Percentiles rank a stretch among this genome's conserved stretches.
Evolutionary conservation across 2,329 filamentous ascomycete species (phyloP).

Genomic region (Beauveria rudraprayagi): DNA sequence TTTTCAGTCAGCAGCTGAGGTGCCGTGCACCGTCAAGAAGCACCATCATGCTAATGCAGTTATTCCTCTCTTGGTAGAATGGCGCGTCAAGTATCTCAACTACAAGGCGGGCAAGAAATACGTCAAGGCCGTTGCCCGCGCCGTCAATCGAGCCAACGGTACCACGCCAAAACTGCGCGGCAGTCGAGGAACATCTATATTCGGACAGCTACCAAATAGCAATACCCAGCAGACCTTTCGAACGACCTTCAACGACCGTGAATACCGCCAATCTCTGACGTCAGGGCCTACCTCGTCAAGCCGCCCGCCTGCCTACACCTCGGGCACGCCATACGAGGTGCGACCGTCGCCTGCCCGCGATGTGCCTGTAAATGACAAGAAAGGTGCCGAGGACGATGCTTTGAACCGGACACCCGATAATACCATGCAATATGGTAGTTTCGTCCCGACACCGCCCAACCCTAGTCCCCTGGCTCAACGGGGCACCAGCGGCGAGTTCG

Average conservation of each 20-base stretch:
- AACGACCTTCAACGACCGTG: constrained; percentile 3
- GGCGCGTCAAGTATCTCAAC: constrained; percentile 87
- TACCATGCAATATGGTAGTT: constrained; percentile 45
- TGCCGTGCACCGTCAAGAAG: background rate
- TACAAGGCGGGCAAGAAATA: constrained; percentile 96
- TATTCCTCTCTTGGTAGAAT: constrained; percentile 47
- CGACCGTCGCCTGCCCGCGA: background rate
- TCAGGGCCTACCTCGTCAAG: background rate
- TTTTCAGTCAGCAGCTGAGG: background rate
- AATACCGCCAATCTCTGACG: constrained; percentile 2
- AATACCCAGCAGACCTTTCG: constrained; percentile 9
- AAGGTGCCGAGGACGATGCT: constrained; percentile 30
- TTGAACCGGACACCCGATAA: constrained; percentile 29
- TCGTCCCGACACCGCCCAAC: constrained; percentile 34
- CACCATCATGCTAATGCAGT: constrained; percentile 1
- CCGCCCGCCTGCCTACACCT: constrained; percentile 6
- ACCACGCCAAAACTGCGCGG: constrained; percentile 35
- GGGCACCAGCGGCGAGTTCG: constrained; percentile 31
- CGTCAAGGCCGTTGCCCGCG: constrained; percentile 72
- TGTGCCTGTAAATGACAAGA: background rate
- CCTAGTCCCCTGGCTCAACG: constrained; percentile 18
- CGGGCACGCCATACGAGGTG: background rate
- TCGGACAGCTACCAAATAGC: constrained; percentile 8
- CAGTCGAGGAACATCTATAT: constrained; percentile 8
- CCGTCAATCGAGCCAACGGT: constrained; percentile 54